Conservation (phyloP, 1,139 yeast species). For the Scheffersomyces parashehatae region DNA sequence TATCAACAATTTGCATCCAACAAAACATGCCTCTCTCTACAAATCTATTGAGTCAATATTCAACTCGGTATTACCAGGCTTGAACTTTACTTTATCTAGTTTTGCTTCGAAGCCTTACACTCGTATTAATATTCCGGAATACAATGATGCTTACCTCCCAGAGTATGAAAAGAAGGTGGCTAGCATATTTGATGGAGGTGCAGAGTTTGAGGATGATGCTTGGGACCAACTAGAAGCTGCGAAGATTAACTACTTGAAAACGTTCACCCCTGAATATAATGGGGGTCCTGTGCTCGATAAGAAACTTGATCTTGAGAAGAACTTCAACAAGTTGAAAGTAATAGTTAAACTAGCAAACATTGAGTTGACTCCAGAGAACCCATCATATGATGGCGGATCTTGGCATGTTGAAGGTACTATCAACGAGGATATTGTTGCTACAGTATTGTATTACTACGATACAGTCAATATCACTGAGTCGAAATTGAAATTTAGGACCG, state of each 20-base stretch:
- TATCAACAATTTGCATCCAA: conserved; percentile 43
- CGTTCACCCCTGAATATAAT: conserved; percentile 13
- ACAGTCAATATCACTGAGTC: conserved; percentile 37
- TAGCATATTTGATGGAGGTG: conserved; percentile 6
- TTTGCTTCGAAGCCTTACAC: conserved; percentile 18
- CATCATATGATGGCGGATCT: conserved; percentile 37
- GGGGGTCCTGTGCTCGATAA: conserved; percentile 16
- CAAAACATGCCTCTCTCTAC: conserved; percentile 23
- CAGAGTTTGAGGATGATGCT: conserved; percentile 4
- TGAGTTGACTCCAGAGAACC: conserved; percentile 39
- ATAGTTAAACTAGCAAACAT: conserved; percentile 41
- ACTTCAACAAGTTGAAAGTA: conserved; percentile 27
- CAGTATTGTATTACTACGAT: conserved; percentile 41
- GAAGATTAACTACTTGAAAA: conserved; percentile 14
- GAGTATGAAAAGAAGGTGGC: conserved; percentile 11
- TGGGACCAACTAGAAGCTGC: conserved; percentile 9
- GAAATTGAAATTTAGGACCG: conserved; percentile 28
- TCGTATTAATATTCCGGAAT: conserved; percentile 17
- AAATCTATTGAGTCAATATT: conserved; percentile 29
- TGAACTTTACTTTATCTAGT: conserved; percentile 28
- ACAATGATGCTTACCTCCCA: conserved; percentile 16
- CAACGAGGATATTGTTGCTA: conserved; percentile 42
- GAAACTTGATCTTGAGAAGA: conserved; percentile 12
- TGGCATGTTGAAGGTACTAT: conserved; percentile 47
- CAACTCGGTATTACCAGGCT: conserved; percentile 28